Evolutionary conservation across 2,329 filamentous ascomycete genomes (phyloP).

Genomic region (Byssoonygena ceratinophila): DNA sequence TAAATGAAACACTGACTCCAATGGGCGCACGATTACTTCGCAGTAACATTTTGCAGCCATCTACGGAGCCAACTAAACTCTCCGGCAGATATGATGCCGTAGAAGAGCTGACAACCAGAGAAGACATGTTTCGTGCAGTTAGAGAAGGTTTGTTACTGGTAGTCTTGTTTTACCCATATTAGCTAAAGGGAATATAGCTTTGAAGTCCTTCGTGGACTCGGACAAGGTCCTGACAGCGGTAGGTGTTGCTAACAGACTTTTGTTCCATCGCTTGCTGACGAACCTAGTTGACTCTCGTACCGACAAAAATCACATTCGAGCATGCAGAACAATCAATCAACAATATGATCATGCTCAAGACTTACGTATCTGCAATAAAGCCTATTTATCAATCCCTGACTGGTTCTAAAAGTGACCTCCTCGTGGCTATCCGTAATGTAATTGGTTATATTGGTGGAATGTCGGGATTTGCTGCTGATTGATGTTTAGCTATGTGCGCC

Average conservation of each 20-base stretch:
- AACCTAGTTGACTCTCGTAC: conserved; percentile 62
- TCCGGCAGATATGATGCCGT: conserved; percentile 67
- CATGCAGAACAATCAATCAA: conserved; percentile 74
- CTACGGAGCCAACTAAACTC: conserved; percentile 60
- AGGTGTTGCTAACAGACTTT: conserved; percentile 18
- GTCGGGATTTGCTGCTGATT: not conserved
- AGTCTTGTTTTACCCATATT: not conserved
- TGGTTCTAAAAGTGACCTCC: conserved; percentile 52
- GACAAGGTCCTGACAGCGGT: conserved; percentile 71
- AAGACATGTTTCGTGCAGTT: conserved; percentile 72
- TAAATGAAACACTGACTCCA: conserved; percentile 75
- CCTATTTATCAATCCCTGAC: conserved; percentile 58
- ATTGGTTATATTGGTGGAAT: conserved; percentile 5
- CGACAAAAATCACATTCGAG: conserved; percentile 53
- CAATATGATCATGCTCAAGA: conserved; percentile 75
- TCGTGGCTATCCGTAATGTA: conserved; percentile 56
- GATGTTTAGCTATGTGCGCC: conserved; percentile 50
- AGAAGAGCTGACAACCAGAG: conserved; percentile 67
- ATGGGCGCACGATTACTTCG: conserved; percentile 80
- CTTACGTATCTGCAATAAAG: conserved; percentile 59
- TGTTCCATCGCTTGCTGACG: conserved; percentile 14
- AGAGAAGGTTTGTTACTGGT: conserved; percentile 49
- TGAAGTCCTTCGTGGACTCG: conserved; percentile 66
- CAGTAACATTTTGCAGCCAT: conserved; percentile 79
- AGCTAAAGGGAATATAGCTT: conserved; percentile 37